phyloP scores from a whole-genome alignment of 2,329 filamentous ascomycete species.

The Westerdykella ornata region DNA sequence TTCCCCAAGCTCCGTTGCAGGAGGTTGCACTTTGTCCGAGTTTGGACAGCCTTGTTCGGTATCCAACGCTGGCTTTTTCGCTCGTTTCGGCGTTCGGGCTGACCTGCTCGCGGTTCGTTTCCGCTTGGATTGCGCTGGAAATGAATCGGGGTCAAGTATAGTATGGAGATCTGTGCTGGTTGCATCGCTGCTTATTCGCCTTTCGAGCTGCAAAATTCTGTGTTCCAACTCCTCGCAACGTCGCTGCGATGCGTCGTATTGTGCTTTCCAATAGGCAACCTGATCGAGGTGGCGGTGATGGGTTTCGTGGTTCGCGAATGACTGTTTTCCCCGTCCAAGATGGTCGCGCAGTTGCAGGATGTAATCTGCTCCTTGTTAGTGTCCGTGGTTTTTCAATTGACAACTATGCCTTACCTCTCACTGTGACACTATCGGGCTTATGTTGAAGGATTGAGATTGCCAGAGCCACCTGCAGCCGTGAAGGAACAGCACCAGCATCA shows the following conservation, averaged over 20 bases:
- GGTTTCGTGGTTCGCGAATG: slow-evolving; percentile 15
- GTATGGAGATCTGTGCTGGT: neutral
- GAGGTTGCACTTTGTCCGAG: too few species aligned
- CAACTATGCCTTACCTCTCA: slow-evolving; percentile 23
- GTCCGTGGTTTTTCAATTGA: neutral
- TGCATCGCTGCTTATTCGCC: slow-evolving; percentile 18
- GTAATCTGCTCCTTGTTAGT: slow-evolving; percentile 22
- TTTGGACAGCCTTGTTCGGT: neutral
- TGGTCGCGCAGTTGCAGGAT: slow-evolving; percentile 32
- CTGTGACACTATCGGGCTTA: slow-evolving; percentile 31
- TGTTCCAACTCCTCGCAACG: slow-evolving; percentile 18
- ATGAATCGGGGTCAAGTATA: neutral
- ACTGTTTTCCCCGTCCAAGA: slow-evolving; percentile 17
- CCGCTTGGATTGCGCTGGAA: slow-evolving; percentile 13
- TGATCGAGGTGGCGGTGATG: slow-evolving; percentile 35
- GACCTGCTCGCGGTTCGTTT: slow-evolving; percentile 11
- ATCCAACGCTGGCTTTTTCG: slow-evolving; percentile 5
- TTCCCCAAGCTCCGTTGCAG: neutral
- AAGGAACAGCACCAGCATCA: slow-evolving; percentile 9
- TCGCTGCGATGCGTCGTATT: slow-evolving; percentile 17
- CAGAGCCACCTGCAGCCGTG: slow-evolving; percentile 25
- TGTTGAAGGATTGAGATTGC: slow-evolving; percentile 35
- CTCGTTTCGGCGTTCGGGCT: slow-evolving; percentile 11
- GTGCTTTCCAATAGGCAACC: slow-evolving; percentile 36
- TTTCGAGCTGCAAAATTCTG: slow-evolving; percentile 23